Evolutionary conservation across 2,329 filamentous ascomycete genomes (phyloP).

Genomic region (Diaporthe nobilis): DNA sequence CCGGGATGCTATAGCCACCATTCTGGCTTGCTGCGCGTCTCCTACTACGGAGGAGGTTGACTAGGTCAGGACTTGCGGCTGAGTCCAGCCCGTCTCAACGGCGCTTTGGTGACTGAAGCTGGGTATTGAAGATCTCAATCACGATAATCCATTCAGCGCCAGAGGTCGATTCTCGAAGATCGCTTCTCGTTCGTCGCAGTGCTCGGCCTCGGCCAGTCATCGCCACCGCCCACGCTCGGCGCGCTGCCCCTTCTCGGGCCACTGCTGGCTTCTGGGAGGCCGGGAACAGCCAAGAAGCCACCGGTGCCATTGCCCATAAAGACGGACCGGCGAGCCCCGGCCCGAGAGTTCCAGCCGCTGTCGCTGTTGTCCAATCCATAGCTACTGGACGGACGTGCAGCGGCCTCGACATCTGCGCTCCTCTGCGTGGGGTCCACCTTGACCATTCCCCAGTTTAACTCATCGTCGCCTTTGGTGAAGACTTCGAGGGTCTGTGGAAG

Average conservation of each 20-base stretch:
- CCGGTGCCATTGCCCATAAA: conserved; percentile 66
- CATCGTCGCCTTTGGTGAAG: conserved; percentile 72
- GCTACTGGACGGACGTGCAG: conserved; percentile 62
- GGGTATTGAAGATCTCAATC: background rate
- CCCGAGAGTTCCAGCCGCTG: conserved; percentile 64
- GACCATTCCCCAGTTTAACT: conserved; percentile 71
- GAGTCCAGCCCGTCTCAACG: too few species aligned
- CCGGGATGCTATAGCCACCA: background rate
- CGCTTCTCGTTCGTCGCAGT: conserved; percentile 59
- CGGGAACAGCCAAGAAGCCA: conserved; percentile 68
- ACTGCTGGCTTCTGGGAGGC: conserved; percentile 43
- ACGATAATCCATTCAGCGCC: conserved; percentile 52
- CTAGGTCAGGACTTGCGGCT: background rate
- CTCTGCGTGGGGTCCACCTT: conserved; percentile 56
- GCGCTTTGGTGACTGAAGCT: background rate
- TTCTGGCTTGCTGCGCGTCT: background rate
- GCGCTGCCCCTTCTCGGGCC: conserved; percentile 42
- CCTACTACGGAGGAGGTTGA: background rate
- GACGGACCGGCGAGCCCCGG: conserved; percentile 67
- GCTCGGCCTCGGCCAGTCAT: conserved; percentile 59
- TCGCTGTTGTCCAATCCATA: conserved; percentile 71
- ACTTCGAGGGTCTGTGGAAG: conserved; percentile 71
- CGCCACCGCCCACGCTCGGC: conserved; percentile 46
- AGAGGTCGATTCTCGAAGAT: conserved; percentile 57
- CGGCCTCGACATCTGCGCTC: conserved; percentile 48